Base-by-base conservation (phyloP, 1,139 yeast genomes). In the Wickerhamiella infanticola region DNA sequence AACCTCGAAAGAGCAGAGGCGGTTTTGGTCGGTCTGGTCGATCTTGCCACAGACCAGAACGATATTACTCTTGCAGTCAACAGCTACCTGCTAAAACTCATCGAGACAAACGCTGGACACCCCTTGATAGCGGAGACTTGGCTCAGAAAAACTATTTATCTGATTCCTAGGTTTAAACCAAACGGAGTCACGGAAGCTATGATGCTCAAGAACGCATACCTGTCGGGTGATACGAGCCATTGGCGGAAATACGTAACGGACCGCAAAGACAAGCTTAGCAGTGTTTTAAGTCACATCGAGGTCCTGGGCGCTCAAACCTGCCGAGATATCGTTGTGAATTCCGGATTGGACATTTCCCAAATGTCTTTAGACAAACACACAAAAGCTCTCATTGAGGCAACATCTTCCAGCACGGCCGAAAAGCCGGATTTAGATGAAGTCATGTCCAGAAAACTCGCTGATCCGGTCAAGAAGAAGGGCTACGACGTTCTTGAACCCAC, bases 1-100 rank as follows among this genome's bases (percentile, higher is more conserved):
- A 82, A 83, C 58, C 75, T 74, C 54, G 74, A 72, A 35, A 69
- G 96, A 54, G 95, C 95, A 0, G 77, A 75, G 53, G 67, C 77
- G 33, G 77, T 85, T 26, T 64, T 86, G 41, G 63, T 67, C 40
- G 78, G 84, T 2, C 67, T 75, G 43, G 70, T 72, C 52, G 74
- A 71, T 40, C 65, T 72, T 37, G 64, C 70, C n/a, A 47, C 61
- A 5, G 50, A 58, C 1, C 51, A 59, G 3, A 29, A 37, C 3
- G 68, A 64, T 43, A 58, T 67, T 39, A 52, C 64, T 3, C 63
- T 67, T 50, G 73, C 73, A 3, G 62, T 75, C 45, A 76, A 77
- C 58, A 69, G 70, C 52, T 77, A 70, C 55, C 57, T 78, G 37
- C 56, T 63, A 39, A 59, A 64, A 37, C 67, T 73, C 57, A 70